Conservation (phyloP, 768 basidiomycete genomes). For the Fomitopsis pulvina region DNA sequence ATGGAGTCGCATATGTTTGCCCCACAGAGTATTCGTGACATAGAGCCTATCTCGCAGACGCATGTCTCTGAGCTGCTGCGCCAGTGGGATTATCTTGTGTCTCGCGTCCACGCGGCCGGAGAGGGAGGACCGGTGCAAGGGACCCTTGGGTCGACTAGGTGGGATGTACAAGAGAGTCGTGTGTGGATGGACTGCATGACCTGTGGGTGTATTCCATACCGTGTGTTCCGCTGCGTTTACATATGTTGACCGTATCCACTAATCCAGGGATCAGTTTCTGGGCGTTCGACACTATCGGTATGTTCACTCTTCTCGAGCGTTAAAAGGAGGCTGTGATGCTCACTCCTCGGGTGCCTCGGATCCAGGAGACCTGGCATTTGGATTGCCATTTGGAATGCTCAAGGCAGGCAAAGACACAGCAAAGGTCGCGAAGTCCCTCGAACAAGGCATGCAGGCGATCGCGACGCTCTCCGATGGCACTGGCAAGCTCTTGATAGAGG, state of each 20-base stretch:
- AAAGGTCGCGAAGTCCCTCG: neutral
- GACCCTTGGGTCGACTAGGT: neutral
- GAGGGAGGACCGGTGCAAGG: slow-evolving; percentile 13
- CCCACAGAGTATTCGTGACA: slow-evolving; percentile 70
- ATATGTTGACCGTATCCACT: too few relatives aligned
- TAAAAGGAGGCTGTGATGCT: neutral
- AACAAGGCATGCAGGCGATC: neutral
- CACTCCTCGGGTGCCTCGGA: neutral
- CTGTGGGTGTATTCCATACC: slow-evolving; percentile 37
- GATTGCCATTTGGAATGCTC: slow-evolving; percentile 4
- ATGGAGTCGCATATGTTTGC: slow-evolving; percentile 73
- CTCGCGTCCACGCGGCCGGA: slow-evolving; percentile 33
- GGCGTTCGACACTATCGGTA: slow-evolving; percentile 6
- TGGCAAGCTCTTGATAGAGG: neutral
- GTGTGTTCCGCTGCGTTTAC: neutral
- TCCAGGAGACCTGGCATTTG: slow-evolving; percentile 5
- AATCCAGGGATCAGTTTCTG: slow-evolving; percentile 4
- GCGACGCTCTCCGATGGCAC: neutral
- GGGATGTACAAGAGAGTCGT: slow-evolving; percentile 31
- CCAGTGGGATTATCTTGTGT: slow-evolving; percentile 56
- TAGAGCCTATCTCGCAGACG: slow-evolving; percentile 63
- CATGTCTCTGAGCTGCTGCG: slow-evolving; percentile 52
- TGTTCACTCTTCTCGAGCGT: neutral
- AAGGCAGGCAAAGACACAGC: neutral
- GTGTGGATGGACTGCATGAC: slow-evolving; percentile 65